phyloP scores from a whole-genome alignment of 345 rosid species.

The Moricandia arvensis region DNA sequence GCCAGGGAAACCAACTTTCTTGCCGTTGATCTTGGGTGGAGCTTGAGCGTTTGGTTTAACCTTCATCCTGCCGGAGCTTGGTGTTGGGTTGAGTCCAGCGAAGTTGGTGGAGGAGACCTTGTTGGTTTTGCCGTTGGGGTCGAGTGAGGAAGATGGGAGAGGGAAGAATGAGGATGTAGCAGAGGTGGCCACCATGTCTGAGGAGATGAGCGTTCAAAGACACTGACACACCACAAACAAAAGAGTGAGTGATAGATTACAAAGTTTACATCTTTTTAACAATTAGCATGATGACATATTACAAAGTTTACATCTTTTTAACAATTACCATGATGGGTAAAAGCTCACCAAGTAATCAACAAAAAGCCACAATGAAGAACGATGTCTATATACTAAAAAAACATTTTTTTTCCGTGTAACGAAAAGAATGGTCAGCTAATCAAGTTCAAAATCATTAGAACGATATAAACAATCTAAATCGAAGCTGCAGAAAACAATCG shows the following conservation, averaged over 20 bases:
- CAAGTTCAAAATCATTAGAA: no score
- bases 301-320: neutral
- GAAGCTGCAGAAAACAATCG: no score
- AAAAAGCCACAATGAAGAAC: no score
- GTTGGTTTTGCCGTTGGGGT: slow-evolving; percentile 46
- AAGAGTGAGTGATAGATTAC: neutral
- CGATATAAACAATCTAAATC: no score
- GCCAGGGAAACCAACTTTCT: slow-evolving; percentile 49
- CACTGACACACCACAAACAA: neutral
- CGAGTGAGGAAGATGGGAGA: slow-evolving; percentile 52
- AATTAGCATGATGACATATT: no score
- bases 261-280: neutral
- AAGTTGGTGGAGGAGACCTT: slow-evolving; percentile 48
- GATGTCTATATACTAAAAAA: no score
- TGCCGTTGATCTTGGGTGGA: slow-evolving; percentile 83
- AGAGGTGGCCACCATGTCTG: slow-evolving; percentile 60
- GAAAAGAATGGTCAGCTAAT: no score
- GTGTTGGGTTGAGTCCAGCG: slow-evolving; percentile 45
- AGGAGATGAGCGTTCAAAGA: neutral
- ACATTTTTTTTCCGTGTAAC: no score
- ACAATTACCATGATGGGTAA: neutral
- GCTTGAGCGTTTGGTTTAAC: slow-evolving; percentile 91
- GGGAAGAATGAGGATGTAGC: slow-evolving; percentile 76
- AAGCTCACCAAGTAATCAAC: no score
- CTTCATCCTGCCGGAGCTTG: slow-evolving; percentile 57